A percentile compares a stretch with the other conserved stretches of the same genome.
Evolutionary conservation across 177 flowering plant genomes (phyloP).

Genomic region (Vitis hybrid): DNA sequence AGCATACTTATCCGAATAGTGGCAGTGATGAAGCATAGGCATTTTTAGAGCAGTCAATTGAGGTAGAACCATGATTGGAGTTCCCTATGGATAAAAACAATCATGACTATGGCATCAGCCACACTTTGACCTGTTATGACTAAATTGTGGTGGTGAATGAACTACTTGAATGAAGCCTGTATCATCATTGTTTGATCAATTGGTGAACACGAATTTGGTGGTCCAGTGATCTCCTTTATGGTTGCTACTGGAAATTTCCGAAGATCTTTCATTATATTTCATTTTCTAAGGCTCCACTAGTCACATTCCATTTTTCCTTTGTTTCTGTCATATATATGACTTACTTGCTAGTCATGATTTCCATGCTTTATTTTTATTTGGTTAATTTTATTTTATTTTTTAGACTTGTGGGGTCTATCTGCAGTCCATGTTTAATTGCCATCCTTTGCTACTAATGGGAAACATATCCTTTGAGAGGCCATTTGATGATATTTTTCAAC

Average conservation of each 20-base stretch:
- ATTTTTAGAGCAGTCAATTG: conserved; percentile 4
- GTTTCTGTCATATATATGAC: not conserved
- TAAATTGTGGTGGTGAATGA: not conserved
- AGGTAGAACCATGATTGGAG: conserved; percentile 8
- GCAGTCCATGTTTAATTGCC: conserved; percentile 2
- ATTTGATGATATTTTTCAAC: not conserved
- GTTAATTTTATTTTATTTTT: no score
- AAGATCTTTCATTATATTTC: not conserved
- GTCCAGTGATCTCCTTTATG: not conserved
- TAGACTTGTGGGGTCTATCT: not conserved
- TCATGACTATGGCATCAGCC: conserved; percentile 11
- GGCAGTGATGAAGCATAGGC: not conserved
- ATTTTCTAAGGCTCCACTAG: not conserved
- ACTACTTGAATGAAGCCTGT: conserved; percentile 5
- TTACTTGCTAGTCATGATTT: not conserved
- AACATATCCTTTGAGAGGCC: not conserved
- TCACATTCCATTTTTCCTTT: not conserved
- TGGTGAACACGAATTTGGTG: not conserved
- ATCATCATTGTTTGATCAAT: not conserved
- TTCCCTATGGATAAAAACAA: not conserved
- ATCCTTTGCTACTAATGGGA: not conserved
- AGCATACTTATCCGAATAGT: not conserved
- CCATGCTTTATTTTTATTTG: no score
- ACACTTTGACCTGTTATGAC: conserved; percentile 7
- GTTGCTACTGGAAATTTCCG: not conserved